Base-by-base conservation (phyloP, 2,329 filamentous ascomycete genomes). In the Hypoxylon sp. region DNA sequence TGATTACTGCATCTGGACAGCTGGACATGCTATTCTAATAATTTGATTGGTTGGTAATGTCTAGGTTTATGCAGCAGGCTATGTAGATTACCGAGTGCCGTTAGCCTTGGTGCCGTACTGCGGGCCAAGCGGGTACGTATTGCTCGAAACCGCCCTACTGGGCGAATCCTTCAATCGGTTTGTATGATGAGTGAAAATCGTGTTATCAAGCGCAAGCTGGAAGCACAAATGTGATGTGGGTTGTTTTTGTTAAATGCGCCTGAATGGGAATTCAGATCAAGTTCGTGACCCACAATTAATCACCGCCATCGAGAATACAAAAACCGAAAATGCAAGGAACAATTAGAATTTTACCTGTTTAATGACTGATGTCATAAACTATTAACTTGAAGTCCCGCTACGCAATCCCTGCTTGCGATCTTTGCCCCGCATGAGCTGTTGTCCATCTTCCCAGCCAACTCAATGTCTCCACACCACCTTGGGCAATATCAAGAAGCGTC, bases 1-100 rank as follows among this genome's bases (percentile, higher is more conserved):
- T 48, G 48, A 70, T 70, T 70, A 70, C 65, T 61, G 61, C 61
- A 65, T 65, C 58, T 16, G 67, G 67, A 70, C 34, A 65, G 9
- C 16, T 58, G 59, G 58, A 52, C 30, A 56, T 43, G 52, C 14
- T 29, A 34, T 30, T 57, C 41, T 25, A 16, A 11, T 7, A 2
- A 16, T 58, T 39, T 68, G 51, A 70, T 70, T 70, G 67, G 67
- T 9, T 19, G 14, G 14, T 37, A n/a, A 37, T 21, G 34, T 52
- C 43, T 43, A 59, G 41, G 34, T 30, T 41, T 50, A 58, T 50
- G 21, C 43, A 61, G 25, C n/a, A 25, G 27, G 5, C 29, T 11
- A 32, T 52, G 30, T 50, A 59, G 23, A 57, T 46, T 53, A 46
- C 27, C 32, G n/a, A 30, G 30, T 53, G 41, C 48, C 54, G 32